These are phyloP conservation scores for Favolaschia claudopus DNA, from an alignment of 768 basidiomycete species.

Conservation along the genomic window DNA sequence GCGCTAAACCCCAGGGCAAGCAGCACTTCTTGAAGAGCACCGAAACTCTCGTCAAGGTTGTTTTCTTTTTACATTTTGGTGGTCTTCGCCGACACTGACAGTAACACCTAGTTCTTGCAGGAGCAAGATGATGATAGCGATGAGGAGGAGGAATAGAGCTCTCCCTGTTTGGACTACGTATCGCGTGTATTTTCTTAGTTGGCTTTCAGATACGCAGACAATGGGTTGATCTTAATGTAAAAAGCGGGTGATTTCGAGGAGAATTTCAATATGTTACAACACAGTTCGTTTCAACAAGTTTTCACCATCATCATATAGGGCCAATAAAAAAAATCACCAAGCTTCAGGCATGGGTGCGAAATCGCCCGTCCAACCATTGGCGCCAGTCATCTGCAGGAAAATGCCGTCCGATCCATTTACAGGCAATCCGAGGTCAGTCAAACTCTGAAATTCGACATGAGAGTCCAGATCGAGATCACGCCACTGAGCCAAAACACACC, in stretches of 20 bases:
- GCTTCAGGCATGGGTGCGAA: constrained; percentile 83
- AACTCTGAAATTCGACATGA: constrained; percentile 57
- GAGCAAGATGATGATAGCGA: constrained; percentile 86
- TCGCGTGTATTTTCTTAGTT: too few relatives aligned
- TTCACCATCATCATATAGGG: too few relatives aligned
- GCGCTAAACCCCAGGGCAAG: constrained; percentile 92
- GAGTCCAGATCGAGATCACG: not conserved
- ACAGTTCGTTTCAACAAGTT: too few relatives aligned
- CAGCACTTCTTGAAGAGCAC: constrained; percentile 94
- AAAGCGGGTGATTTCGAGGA: too few relatives aligned
- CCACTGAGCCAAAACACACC: constrained; percentile 50
- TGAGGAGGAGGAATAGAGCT: constrained; percentile 60
- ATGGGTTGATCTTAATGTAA: too few relatives aligned
- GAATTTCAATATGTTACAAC: too few relatives aligned
- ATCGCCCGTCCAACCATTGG: constrained; percentile 80
- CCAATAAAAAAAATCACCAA: constrained; percentile 72
- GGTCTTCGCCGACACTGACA: not conserved
- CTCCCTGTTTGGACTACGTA: too few relatives aligned
- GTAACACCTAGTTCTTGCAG: constrained; percentile 83
- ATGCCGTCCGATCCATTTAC: constrained; percentile 91
- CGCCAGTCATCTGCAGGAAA: constrained; percentile 76
- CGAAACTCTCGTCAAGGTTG: constrained; percentile 87
- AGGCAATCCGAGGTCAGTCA: constrained; percentile 91
- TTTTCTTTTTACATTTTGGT: constrained; percentile 16
- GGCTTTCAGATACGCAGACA: too few relatives aligned